Evolutionary conservation across 148 eudicot species (phyloP).

Genomic region (Tetragonia tetragonoides): DNA sequence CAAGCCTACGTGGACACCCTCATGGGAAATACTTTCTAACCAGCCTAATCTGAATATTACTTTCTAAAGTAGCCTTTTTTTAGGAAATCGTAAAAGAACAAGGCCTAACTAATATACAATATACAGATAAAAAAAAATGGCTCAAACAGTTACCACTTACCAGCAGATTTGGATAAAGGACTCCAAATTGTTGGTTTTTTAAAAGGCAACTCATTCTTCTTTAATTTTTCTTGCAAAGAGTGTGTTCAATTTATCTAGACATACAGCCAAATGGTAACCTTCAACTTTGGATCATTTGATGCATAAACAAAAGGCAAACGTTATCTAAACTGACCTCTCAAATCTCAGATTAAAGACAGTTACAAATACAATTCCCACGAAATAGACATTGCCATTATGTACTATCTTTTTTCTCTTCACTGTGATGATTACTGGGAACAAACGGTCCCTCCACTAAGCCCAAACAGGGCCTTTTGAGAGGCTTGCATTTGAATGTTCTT

Average conservation of each 20-base stretch:
- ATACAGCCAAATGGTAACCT: not conserved
- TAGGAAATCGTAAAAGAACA: no score
- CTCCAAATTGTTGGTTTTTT: no score
- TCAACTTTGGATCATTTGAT: not conserved
- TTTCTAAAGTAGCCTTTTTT: no score
- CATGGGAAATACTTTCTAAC: no score
- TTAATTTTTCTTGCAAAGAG: not conserved
- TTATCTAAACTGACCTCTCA: no score
- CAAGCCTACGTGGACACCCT: no score
- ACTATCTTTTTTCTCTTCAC: not conserved
- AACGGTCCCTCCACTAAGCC: constrained; percentile 13
- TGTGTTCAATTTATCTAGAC: constrained; percentile 23
- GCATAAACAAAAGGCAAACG: not conserved
- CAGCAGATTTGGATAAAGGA: no score
- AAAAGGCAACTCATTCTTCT: not conserved
- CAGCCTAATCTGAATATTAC: no score
- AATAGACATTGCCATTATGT: not conserved
- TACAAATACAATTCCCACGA: constrained; percentile 7
- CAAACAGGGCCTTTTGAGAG: not conserved
- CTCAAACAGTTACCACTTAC: no score
- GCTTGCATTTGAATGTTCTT: constrained; percentile 18
- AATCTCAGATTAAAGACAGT: no score
- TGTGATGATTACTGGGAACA: constrained; percentile 12
- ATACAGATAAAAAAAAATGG: no score
- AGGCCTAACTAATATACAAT: not conserved